Percentiles rank a stretch among this genome's conserved stretches.
phyloP scores from a whole-genome alignment of 768 basidiomycete genomes.

The Inosperma sp. region DNA sequence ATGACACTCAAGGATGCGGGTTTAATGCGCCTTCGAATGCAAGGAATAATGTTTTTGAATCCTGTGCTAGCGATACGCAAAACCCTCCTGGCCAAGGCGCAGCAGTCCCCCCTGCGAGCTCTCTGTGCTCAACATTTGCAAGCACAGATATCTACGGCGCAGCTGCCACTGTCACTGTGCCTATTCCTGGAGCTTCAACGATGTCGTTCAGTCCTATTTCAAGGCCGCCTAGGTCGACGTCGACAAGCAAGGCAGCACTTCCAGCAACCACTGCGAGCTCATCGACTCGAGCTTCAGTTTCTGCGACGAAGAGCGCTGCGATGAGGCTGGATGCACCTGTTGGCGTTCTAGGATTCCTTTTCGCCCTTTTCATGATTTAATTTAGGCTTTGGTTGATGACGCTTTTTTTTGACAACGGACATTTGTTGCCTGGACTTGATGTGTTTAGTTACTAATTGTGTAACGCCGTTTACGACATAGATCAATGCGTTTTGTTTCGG shows the following conservation, averaged over 20 bases:
- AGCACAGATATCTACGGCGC: constrained; percentile 29
- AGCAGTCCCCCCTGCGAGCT: constrained; percentile 31
- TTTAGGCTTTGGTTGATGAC: no score
- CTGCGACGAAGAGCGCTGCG: constrained; percentile 4
- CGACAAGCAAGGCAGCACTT: not conserved
- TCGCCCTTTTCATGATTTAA: not conserved
- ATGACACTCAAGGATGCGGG: constrained; percentile 66
- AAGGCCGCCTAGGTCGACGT: not conserved
- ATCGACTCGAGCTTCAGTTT: not conserved
- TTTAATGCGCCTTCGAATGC: constrained; percentile 72
- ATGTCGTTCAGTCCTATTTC: constrained; percentile 8
- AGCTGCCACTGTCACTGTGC: constrained; percentile 16
- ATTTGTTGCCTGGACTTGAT: no score
- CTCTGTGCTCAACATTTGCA: constrained; percentile 30
- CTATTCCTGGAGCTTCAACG: constrained; percentile 21
- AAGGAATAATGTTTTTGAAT: constrained; percentile 53
- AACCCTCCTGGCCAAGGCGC: constrained; percentile 51
- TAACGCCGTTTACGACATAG: no score
- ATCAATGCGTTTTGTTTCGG: no score
- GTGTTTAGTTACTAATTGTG: no score
- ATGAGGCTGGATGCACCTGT: not conserved
- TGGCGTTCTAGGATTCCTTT: not conserved
- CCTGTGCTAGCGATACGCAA: constrained; percentile 65
- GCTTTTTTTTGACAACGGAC: no score
- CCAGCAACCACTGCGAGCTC: not conserved